A percentile compares a stretch with the other conserved stretches of the same genome.
These are phyloP conservation scores for Podospora didyma DNA, from an alignment of 495 filamentous ascomycete species.

Conservation along the genomic window DNA sequence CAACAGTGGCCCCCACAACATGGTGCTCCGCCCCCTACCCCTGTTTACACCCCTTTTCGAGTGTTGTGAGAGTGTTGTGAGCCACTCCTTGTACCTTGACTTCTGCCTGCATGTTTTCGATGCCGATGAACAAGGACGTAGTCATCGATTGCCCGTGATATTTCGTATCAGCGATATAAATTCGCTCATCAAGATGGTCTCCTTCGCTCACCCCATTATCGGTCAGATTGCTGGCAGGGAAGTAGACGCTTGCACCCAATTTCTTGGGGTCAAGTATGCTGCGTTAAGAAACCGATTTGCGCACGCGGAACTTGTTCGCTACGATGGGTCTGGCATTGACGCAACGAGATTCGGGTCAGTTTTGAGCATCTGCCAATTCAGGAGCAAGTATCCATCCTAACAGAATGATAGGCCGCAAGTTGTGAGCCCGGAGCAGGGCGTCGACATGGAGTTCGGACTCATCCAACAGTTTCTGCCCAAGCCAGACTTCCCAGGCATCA, in stretches of 20 bases:
- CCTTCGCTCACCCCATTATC: background rate
- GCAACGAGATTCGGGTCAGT: conserved; percentile 1
- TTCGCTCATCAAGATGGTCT: too few relatives aligned
- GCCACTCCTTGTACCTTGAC: too few relatives aligned
- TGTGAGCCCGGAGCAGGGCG: background rate
- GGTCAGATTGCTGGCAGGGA: background rate
- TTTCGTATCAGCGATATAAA: too few relatives aligned
- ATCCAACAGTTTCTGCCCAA: conserved; percentile 4
- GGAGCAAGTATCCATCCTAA: background rate
- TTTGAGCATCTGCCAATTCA: background rate
- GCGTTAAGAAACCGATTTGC: background rate
- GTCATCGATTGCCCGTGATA: too few relatives aligned
- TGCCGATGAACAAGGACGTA: too few relatives aligned
- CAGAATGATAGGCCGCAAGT: background rate
- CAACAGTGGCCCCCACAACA: too few relatives aligned
- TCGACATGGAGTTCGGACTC: background rate
- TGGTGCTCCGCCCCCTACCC: too few relatives aligned
- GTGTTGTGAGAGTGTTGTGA: too few relatives aligned
- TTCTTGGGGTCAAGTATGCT: conserved; percentile 2
- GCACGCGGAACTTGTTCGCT: background rate
- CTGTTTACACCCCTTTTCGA: too few relatives aligned
- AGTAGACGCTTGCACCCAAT: background rate
- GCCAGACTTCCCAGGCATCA: background rate
- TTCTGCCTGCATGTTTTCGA: too few relatives aligned
- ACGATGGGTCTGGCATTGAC: background rate